A percentile compares a stretch with the other conserved stretches of the same genome.
These are phyloP conservation scores for Diaporthe ampelina DNA, from an alignment of 2,329 filamentous ascomycete species.

Conservation along the genomic window DNA sequence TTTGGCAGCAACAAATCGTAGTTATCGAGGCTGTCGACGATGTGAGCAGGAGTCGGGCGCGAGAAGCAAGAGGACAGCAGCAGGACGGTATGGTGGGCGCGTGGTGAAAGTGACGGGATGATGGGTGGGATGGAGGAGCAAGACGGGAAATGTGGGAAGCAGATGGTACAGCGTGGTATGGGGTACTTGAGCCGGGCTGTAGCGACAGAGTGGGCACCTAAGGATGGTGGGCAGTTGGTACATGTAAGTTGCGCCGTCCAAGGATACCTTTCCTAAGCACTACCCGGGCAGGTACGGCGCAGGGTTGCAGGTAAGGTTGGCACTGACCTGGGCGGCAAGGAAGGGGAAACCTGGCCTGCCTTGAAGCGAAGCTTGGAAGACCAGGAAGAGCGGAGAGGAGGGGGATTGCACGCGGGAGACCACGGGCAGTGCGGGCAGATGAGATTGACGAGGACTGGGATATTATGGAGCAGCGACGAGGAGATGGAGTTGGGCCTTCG, in stretches of 20 bases:
- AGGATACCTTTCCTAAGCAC: conserved; percentile 30
- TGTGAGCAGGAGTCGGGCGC: neutral
- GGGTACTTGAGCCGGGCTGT: conserved; percentile 38
- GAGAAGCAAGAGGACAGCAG: conserved; percentile 42
- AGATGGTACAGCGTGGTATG: conserved; percentile 40
- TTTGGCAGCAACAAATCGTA: conserved; percentile 2
- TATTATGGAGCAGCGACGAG: conserved; percentile 29
- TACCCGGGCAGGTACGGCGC: conserved; percentile 23
- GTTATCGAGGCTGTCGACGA: neutral
- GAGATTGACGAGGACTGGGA: conserved; percentile 30
- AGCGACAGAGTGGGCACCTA: conserved; percentile 35
- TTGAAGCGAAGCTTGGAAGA: conserved; percentile 27
- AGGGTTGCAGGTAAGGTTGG: conserved; percentile 37
- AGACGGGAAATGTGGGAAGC: conserved; percentile 31
- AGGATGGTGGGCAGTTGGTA: conserved; percentile 25
- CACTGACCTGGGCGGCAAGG: conserved; percentile 35
- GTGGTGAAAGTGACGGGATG: conserved; percentile 27
- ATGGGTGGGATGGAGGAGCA: conserved; percentile 31
- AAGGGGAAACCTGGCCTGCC: conserved; percentile 24
- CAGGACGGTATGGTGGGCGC: conserved; percentile 37
- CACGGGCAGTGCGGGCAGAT: conserved; percentile 18
- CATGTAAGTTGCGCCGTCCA: conserved; percentile 25
- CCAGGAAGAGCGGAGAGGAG: conserved; percentile 13
- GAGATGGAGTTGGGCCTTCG: conserved; percentile 9
- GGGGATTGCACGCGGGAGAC: conserved; percentile 15